Evolutionary conservation across 345 rosid species (phyloP).

Genomic region (Moricandia moricandioides): DNA sequence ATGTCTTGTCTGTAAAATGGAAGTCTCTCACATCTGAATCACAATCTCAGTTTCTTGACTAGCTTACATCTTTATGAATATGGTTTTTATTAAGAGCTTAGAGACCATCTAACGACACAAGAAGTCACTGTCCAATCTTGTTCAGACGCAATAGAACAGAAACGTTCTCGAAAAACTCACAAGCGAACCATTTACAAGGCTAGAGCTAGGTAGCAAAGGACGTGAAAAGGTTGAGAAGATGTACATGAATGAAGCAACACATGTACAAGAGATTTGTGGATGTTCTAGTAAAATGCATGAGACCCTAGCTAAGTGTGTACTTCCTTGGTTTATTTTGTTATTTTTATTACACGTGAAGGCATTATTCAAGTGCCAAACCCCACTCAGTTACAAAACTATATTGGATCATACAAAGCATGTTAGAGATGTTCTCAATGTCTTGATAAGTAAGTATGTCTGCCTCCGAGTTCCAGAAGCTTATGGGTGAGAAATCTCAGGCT

Average conservation of each 20-base stretch:
- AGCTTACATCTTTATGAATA: not conserved
- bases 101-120: conserved; percentile 6
- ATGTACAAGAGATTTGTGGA: conserved; percentile 79
- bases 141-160: conserved; percentile 15
- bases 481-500: not conserved
- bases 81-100: not conserved
- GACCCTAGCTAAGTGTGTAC: conserved; percentile 35
- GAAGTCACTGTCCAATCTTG: conserved; percentile 29
- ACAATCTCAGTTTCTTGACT: not conserved
- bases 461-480: no score
- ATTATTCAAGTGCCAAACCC: not conserved
- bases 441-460: no score
- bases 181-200: conserved; percentile 57
- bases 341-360: conserved; percentile 20
- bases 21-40: not conserved
- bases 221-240: conserved; percentile 57
- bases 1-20: not conserved
- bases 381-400: not conserved
- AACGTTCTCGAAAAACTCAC: conserved; percentile 36
- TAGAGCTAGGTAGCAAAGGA: conserved; percentile 67
- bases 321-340: not conserved
- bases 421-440: not conserved
- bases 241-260: conserved; percentile 85
- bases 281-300: conserved; percentile 77
- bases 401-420: not conserved